Conservation (phyloP, 441 rosid species). For the Corymbia calophylla region DNA sequence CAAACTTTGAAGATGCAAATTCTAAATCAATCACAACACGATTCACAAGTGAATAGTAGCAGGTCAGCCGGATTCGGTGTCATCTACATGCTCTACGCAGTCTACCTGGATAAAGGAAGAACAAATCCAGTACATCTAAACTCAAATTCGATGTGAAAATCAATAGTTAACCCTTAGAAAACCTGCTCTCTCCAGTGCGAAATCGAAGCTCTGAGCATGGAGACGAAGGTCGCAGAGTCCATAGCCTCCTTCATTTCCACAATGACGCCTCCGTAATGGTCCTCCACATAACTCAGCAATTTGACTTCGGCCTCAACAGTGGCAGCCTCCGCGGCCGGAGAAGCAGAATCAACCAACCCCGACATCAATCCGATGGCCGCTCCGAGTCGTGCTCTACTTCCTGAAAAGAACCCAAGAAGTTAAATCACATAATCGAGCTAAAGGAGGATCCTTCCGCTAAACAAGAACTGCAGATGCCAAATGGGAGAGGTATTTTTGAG, state of each 20-base stretch:
- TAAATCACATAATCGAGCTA: background rate
- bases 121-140: background rate
- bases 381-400: background rate
- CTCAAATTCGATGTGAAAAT: background rate
- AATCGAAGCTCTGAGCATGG: slow-evolving; percentile 51
- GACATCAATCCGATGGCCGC: slow-evolving; percentile 19
- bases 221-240: slow-evolving; percentile 42
- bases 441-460: background rate
- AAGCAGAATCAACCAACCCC: slow-evolving; percentile 8
- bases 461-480: background rate
- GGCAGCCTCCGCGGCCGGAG: background rate
- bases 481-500: background rate
- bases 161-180: background rate
- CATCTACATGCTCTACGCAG: background rate
- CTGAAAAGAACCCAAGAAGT: background rate
- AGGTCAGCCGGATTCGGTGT: background rate
- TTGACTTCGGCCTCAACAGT: slow-evolving; percentile 8
- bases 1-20: background rate
- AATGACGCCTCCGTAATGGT: slow-evolving; percentile 67
- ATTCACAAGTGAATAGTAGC: background rate
- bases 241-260: slow-evolving; percentile 50
- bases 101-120: background rate
- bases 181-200: slow-evolving; percentile 73
- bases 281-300: slow-evolving; percentile 33
- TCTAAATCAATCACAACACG: background rate